Base-by-base conservation (phyloP, 2,329 filamentous ascomycete genomes). In the Hirsutella rhossiliensis region DNA sequence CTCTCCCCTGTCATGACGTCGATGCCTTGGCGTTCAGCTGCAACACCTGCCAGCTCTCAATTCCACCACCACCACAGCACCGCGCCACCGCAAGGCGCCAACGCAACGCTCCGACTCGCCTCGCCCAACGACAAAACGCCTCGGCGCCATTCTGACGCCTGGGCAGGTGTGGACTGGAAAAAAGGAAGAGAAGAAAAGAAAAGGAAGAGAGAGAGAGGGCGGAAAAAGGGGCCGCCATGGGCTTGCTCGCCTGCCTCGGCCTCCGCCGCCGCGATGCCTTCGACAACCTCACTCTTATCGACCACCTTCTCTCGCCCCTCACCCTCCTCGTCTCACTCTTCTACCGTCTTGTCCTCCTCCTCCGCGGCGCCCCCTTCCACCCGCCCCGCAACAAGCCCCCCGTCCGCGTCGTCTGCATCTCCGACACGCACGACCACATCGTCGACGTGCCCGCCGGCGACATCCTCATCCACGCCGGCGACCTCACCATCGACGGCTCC, bases 401-500 rank as follows among this genome's bases (percentile, higher is more conserved):
- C 7, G 76, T 96, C 56, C 80, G 80, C 47, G 73, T 96, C 23
- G 85, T 96, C 50, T 94, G 87, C 64, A 78, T 96, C 50, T 90
- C 87, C 11, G 90, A 96, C 64, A 96, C 90, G 0, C 90, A 96
- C 65, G 78, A 77, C 47, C 70, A 74, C 37, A 71, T 71, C 11
- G 66, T 77, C 8, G 53, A 62, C 17, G 70, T 94, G 1, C 87
- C 88, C 0, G 63, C 73, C 11, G 89, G 88, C 45, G 88, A 96
- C 60, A 70, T 96, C 19, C 75, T 97, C 41, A 84, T 97, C 53
- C 90, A 96, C 58, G 85, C 87, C 2, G 90, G 90, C 32, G 90
- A 97, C 64, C 70, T 95, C 55, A 83, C 82, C 43, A 80, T 87
- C 52, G 68, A 69, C 19, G 90, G 90, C 34, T 83, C 78, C 9